Conservation (phyloP, 176 grass and related monocot species). For the Leersia perrieri region DNA sequence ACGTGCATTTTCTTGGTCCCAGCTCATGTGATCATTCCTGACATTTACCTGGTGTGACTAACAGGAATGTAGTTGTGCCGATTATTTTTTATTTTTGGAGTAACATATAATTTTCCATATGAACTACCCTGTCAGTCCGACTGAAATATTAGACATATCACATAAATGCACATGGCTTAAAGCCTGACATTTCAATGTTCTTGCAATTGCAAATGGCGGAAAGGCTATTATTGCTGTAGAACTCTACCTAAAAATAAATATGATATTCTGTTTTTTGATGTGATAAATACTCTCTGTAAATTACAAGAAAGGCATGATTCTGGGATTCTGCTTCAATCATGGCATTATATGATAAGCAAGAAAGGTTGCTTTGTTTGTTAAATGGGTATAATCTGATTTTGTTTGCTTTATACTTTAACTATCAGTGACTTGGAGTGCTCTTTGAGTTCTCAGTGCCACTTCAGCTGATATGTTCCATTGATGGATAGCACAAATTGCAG, state of each 20-base stretch:
- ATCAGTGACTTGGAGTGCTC: constrained; percentile 3
- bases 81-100: neutral
- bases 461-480: constrained; percentile 17
- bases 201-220: neutral
- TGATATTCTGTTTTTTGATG: neutral
- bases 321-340: neutral
- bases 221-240: neutral
- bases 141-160: constrained; percentile 25
- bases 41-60: neutral
- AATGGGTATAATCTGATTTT: neutral
- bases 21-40: neutral
- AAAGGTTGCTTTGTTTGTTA: neutral
- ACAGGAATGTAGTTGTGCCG: neutral
- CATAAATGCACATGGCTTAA: constrained; percentile 35
- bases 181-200: constrained; percentile 13
- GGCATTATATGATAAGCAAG: neutral
- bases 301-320: neutral
- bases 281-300: neutral
- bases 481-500: constrained; percentile 26
- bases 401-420: neutral
- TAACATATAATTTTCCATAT: constrained; percentile 2
- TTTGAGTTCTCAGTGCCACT: constrained; percentile 29
- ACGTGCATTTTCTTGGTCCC: constrained; percentile 4
- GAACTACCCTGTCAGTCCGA: constrained; percentile 14
- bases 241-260: constrained; percentile 7